Evolutionary conservation across 495 filamentous ascomycete genomes (phyloP), one percentile per base, ranked within the genome.

Genomic region (Entonaema liquescens): DNA sequence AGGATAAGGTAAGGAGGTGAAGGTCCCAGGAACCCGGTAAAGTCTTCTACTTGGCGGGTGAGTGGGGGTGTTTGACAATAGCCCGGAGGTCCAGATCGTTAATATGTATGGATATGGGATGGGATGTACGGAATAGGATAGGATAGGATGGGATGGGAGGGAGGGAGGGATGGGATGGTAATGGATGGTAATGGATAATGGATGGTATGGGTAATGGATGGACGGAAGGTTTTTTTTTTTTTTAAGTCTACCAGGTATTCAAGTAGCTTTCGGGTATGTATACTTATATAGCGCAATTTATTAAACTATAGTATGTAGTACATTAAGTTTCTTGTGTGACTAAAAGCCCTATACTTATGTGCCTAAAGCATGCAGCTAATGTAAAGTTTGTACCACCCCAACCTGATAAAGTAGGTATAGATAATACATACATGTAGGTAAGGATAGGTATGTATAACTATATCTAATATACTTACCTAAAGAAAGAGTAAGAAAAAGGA

Each of bases 1-100:
- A 25, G 70, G 70, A 72, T 72, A 72, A 72, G 65, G 70, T 72
- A 63, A 53, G 28, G 59, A 54, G 59, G 49, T 62, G 60, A 55
- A 67, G 65, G 65, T 72, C 60, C 70, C 70, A 72, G 70, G 57
- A 72, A 72, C 70, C 70, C 56, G 70, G 70, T 72, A 68, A 57
- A 57, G 47, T 29, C 23, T 29, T n/a, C 26, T 49, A 47, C 42
- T 58, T 65, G 66, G 12, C 53, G 21, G 52, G 49, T n/a, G 49
- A 29, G 49, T 53, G 49, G 49, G 49, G 49, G 49, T 53, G 49
- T 53, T 53, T 53, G 49, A 53, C 49, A 53, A 26, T 29, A 5
- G 2, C 12, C 49, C 44, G 21, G 6, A 13, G 12, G 49, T 19
- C 49, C 23, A 53, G 49, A 53, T 53, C 26, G 26, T 28, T 47